These are phyloP conservation scores for Polyrhizophydium stewartii DNA, from an alignment of 371 early-diverging fungal genomes.

Conservation along the genomic window DNA sequence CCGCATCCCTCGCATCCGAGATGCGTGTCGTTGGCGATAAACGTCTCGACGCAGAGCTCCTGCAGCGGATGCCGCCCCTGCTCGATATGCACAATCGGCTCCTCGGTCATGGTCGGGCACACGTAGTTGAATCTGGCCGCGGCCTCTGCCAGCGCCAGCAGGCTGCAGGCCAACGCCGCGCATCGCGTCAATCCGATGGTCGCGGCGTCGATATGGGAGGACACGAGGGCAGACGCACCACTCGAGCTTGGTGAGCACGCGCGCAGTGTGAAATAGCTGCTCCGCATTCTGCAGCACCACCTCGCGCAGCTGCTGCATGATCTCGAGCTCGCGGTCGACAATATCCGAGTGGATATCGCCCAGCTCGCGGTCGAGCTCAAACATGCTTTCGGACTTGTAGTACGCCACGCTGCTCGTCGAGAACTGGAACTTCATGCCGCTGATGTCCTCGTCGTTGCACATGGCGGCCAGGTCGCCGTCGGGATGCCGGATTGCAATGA, in stretches of 20 bases:
- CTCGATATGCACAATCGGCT: constrained; percentile 45
- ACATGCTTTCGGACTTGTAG: constrained; percentile 64
- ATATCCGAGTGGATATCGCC: constrained; percentile 77
- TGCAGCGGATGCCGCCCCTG: constrained; percentile 77
- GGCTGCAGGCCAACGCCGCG: constrained; percentile 26
- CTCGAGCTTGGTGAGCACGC: constrained; percentile 62
- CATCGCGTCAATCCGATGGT: not conserved
- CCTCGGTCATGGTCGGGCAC: constrained; percentile 54
- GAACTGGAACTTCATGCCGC: constrained; percentile 54
- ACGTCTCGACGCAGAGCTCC: constrained; percentile 58
- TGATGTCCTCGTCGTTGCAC: constrained; percentile 26
- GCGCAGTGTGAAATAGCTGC: constrained; percentile 33
- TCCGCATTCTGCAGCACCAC: constrained; percentile 36
- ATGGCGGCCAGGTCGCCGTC: not conserved
- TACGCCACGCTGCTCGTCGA: constrained; percentile 62
- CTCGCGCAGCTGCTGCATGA: constrained; percentile 61
- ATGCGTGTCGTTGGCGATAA: constrained; percentile 61
- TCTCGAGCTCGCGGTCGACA: constrained; percentile 72
- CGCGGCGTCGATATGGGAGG: not conserved
- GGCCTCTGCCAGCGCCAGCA: constrained; percentile 59
- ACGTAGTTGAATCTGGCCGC: constrained; percentile 51
- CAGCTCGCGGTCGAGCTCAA: constrained; percentile 58
- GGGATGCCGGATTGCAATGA: constrained; percentile 47
- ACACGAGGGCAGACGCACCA: constrained; percentile 60
- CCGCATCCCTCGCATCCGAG: constrained; percentile 37